Evolutionary conservation across 257 asterid genomes (phyloP).

Genomic region (Solanum sitiens): DNA sequence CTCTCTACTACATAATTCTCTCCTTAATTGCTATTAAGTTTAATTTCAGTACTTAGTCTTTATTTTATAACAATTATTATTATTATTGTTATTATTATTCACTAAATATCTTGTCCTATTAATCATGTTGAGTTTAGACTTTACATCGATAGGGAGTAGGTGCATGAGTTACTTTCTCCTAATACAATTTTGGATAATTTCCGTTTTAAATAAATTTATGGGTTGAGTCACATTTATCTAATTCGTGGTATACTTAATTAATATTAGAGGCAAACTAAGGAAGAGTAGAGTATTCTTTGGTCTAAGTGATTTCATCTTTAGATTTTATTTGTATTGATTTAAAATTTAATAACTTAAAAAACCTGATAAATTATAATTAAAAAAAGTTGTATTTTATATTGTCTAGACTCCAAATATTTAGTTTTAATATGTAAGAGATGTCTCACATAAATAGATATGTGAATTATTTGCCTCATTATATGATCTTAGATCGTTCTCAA

Average conservation of each 20-base stretch:
- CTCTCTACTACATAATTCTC: too few relatives aligned
- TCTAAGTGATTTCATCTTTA: neutral
- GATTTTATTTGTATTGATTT: neutral
- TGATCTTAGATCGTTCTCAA: neutral
- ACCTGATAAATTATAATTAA: neutral
- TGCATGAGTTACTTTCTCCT: neutral
- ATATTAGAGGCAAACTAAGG: neutral
- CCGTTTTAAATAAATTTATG: neutral
- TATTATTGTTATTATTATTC: too few relatives aligned
- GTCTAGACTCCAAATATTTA: neutral
- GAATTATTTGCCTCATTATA: neutral
- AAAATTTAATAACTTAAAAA: neutral
- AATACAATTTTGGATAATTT: neutral
- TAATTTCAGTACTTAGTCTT: too few relatives aligned
- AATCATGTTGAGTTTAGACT: neutral
- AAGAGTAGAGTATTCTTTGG: neutral
- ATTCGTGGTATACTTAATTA: neutral
- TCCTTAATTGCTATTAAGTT: too few relatives aligned
- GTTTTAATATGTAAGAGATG: neutral
- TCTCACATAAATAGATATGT: neutral
- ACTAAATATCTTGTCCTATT: too few relatives aligned
- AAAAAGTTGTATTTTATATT: neutral
- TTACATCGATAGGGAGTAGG: neutral
- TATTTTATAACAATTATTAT: too few relatives aligned
- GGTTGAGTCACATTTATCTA: neutral